Conservation (phyloP, 1,284 basidiomycete genomes). For the Fistulinella cinereoalba region DNA sequence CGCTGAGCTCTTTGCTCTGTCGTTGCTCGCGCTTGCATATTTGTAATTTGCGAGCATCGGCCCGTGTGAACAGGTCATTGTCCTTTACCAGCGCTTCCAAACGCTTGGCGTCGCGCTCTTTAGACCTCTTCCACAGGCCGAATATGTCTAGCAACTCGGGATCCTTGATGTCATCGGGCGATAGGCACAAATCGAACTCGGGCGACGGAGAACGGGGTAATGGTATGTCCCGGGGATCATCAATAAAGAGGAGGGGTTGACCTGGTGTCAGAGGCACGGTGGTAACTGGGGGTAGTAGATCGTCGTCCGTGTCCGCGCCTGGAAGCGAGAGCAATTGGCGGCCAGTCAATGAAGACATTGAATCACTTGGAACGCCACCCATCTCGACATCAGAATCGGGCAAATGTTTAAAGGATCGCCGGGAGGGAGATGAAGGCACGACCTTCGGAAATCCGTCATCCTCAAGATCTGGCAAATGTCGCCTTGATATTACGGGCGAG, state of each 20-base stretch:
- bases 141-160: constrained; percentile 39
- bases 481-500: constrained; percentile 30
- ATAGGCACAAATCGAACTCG: constrained; percentile 41
- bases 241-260: constrained; percentile 39
- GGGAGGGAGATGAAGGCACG: constrained; percentile 35
- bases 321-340: constrained; percentile 34
- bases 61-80: constrained; percentile 40
- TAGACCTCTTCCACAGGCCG: constrained; percentile 39
- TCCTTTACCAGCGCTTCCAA: constrained; percentile 36
- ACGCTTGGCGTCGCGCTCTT: constrained; percentile 39
- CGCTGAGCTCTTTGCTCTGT: constrained; percentile 48
- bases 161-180: constrained; percentile 37
- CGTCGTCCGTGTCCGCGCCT: constrained; percentile 38
- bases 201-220: constrained; percentile 47
- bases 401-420: constrained; percentile 28
- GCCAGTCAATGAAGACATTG: constrained; percentile 15
- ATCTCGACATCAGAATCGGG: constrained; percentile 33
- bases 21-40: constrained; percentile 50
- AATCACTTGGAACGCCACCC: constrained; percentile 9
- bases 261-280: constrained; percentile 12
- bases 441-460: constrained; percentile 25
- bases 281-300: constrained; percentile 29
- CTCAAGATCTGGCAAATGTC: constrained; percentile 33
- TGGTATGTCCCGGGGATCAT: constrained; percentile 39
- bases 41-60: constrained; percentile 45